Evolutionary conservation across 768 basidiomycete species (phyloP), one percentile per base, ranked within the genome.

Genomic region (Mycena latifolia): DNA sequence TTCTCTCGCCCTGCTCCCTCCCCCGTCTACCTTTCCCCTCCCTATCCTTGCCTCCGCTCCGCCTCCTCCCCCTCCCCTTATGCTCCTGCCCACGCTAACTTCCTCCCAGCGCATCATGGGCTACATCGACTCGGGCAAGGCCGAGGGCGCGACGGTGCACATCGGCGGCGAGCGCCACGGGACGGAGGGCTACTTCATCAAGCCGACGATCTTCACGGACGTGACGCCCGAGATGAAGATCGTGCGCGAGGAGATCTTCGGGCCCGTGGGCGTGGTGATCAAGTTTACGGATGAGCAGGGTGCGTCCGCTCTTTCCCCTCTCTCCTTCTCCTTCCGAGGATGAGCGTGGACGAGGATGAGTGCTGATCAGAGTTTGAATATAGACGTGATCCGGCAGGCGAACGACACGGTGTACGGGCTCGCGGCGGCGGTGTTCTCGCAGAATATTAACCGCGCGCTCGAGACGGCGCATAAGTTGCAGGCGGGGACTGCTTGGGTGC

Each of bases 351-450:
- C 31, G 31, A 33, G 31, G 31, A n/a, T n/a, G n/a, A n/a, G n/a
- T n/a, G n/a, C n/a, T n/a, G n/a, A n/a, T n/a, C n/a, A n/a, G n/a
- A n/a, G n/a, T n/a, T n/a, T n/a, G n/a, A n/a, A 35, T 35, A 35
- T 35, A 69, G 88, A 90, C 57, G 85, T 82, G 37, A 74, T 89
- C 62, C 77, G 76, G 43, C 80, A 84, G 74, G 94, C 92, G 45
- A 96, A 96, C 80, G 88, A 94, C 74, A 89, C 90, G 0, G 68
- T 81, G 54, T 94, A 94, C 78, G 95, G 95, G 45, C 85, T 95
- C 29, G 93, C 92, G 9, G 88, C 89, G 2, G 89, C 91, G 10
- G 86, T 96, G 60, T 93, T 93, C 81, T 86, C 91, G 50, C 79
- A 84, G 72, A 83, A 95, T 80, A 76, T 92, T 75, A 86, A 80